These are phyloP conservation scores for Pseudogymnoascus sp. DNA, from an alignment of 2,329 filamentous ascomycete genomes.

Conservation along the genomic window DNA sequence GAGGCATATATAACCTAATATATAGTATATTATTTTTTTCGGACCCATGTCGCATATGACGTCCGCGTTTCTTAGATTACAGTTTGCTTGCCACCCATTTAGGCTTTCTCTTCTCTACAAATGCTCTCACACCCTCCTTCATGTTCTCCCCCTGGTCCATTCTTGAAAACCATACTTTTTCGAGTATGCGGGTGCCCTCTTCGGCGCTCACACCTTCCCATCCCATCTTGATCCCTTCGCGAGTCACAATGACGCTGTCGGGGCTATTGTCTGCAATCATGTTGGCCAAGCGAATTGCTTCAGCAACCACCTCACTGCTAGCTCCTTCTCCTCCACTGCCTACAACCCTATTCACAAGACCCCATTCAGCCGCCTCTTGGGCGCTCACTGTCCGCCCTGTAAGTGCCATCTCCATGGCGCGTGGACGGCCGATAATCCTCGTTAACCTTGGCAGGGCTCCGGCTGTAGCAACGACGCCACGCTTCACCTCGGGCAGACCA, in stretches of 20 bases:
- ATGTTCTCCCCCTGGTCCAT: constrained; percentile 66
- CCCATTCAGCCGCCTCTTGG: constrained; percentile 56
- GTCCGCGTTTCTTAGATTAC: constrained; percentile 29
- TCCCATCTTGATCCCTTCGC: constrained; percentile 64
- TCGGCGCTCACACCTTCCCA: constrained; percentile 66
- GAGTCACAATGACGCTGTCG: constrained; percentile 67
- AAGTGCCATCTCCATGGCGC: constrained; percentile 66
- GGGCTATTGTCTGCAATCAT: constrained; percentile 63
- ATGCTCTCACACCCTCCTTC: constrained; percentile 66
- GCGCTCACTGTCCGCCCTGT: constrained; percentile 56
- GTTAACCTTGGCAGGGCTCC: constrained; percentile 64
- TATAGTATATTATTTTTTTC: neutral
- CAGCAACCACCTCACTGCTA: constrained; percentile 43
- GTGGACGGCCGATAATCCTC: constrained; percentile 59
- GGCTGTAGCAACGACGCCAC: constrained; percentile 65
- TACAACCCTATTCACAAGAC: constrained; percentile 63
- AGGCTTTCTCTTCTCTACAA: constrained; percentile 68
- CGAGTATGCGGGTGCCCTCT: constrained; percentile 49
- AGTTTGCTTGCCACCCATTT: constrained; percentile 61
- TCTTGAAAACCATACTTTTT: constrained; percentile 51
- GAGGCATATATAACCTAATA: neutral
- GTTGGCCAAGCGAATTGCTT: constrained; percentile 55
- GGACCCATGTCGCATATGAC: neutral
- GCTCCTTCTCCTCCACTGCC: constrained; percentile 29
- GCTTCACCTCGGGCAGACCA: constrained; percentile 63